These are phyloP conservation scores for Pichia californica DNA, from an alignment of 805 yeast species.

Conservation along the genomic window DNA sequence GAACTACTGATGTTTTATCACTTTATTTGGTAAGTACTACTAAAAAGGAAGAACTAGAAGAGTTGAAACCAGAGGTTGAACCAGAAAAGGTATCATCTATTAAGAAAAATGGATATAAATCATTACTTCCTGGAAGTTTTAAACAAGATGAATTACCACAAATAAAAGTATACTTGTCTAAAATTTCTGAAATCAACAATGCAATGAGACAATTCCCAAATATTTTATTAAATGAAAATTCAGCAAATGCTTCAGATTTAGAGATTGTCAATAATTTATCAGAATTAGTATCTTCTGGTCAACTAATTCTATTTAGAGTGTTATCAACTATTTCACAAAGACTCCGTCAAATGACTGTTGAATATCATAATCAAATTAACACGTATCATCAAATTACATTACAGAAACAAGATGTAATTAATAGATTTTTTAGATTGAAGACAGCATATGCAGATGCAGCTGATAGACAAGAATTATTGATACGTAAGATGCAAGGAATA, in stretches of 20 bases:
- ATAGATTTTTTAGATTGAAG: slow-evolving; percentile 13
- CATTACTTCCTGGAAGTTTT: slow-evolving; percentile 7
- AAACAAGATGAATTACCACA: slow-evolving; percentile 6
- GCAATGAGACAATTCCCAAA: slow-evolving; percentile 5
- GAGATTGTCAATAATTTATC: slow-evolving; percentile 12
- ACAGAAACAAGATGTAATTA: slow-evolving; percentile 10
- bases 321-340: slow-evolving; percentile 16
- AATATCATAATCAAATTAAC: slow-evolving; percentile 23
- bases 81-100: too few species aligned
- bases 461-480: slow-evolving; percentile 25
- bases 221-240: slow-evolving; percentile 9
- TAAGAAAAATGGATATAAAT: slow-evolving; percentile 7
- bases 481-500: slow-evolving; percentile 15
- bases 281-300: slow-evolving; percentile 15
- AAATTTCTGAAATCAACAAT: slow-evolving; percentile 12
- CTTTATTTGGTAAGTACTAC: slow-evolving; percentile 8
- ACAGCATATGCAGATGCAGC: slow-evolving; percentile 30
- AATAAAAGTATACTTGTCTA: slow-evolving; percentile 4
- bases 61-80: background rate
- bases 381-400: slow-evolving; percentile 14
- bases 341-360: slow-evolving; percentile 16
- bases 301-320: slow-evolving; percentile 16
- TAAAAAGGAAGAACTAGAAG: background rate
- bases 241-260: slow-evolving; percentile 14
- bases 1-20: slow-evolving; percentile 8